Conservation (phyloP, 2,329 filamentous ascomycete genomes). For the Blastomyces percursus region DNA sequence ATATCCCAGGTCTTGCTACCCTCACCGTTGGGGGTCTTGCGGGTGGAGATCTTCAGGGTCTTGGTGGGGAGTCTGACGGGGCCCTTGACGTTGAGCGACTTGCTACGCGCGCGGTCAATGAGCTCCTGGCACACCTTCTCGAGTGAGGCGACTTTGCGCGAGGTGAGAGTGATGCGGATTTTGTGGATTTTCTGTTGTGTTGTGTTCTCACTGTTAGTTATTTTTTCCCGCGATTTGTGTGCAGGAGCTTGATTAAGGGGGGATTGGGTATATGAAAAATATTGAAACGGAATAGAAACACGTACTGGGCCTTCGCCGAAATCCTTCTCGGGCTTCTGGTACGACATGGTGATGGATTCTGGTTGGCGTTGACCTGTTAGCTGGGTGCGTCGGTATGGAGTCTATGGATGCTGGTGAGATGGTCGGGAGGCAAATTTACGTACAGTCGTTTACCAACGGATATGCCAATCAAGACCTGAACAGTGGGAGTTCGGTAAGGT, state of each 20-base stretch:
- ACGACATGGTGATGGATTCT: constrained; percentile 58
- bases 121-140: constrained; percentile 98
- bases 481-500: constrained; percentile 64
- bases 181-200: constrained; percentile 71
- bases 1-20: constrained; percentile 99
- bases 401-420: neutral
- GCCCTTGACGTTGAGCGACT: constrained; percentile 97
- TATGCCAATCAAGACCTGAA: constrained; percentile 70
- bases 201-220: too few relatives aligned
- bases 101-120: constrained; percentile 95
- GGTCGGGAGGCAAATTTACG: neutral
- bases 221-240: too few relatives aligned
- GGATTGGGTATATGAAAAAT: too few relatives aligned
- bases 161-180: constrained; percentile 96
- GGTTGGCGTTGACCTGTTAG: constrained; percentile 16
- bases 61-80: constrained; percentile 96
- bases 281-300: constrained; percentile 18
- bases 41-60: constrained; percentile 90
- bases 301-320: constrained; percentile 75
- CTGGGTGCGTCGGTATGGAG: constrained; percentile 5
- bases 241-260: too few relatives aligned
- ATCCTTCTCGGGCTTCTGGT: constrained; percentile 91
- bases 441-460: constrained; percentile 1
- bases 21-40: constrained; percentile 99
- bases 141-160: constrained; percentile 85